Conservation (phyloP, 108 stramenopile genomes). For the Fragilaria radians region DNA sequence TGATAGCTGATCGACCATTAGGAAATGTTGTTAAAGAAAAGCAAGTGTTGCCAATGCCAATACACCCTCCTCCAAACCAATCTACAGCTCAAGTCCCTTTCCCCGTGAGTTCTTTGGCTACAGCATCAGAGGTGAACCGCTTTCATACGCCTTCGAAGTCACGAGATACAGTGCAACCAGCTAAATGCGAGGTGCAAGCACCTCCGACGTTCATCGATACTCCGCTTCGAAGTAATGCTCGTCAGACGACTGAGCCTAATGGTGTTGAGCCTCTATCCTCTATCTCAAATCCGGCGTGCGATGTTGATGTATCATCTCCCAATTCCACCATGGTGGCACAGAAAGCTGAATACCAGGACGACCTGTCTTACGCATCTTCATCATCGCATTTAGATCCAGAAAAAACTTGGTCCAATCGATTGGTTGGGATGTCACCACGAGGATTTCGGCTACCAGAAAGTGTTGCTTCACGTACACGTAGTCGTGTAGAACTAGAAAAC, state of each 20-base stretch:
- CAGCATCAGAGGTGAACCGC: background rate
- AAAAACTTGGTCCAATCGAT: background rate
- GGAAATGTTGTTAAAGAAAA: too few relatives aligned
- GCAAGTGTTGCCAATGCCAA: background rate
- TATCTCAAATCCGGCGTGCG: too few relatives aligned
- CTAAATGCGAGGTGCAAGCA: too few relatives aligned
- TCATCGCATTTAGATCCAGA: background rate
- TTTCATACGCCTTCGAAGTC: background rate
- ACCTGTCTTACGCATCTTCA: background rate
- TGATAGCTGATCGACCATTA: too few relatives aligned
- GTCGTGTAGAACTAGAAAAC: conserved; percentile 27
- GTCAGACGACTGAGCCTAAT: background rate
- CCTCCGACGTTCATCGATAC: background rate
- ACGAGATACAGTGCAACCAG: background rate
- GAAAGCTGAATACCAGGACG: background rate
- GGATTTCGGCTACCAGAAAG: conserved; percentile 14
- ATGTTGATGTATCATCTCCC: background rate
- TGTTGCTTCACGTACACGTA: conserved; percentile 28
- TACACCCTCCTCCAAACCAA: background rate
- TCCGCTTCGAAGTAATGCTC: background rate
- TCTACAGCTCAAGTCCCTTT: background rate
- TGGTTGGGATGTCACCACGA: background rate
- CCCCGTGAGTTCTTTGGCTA: background rate
- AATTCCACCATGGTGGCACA: background rate
- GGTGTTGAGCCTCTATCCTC: too few relatives aligned